These are phyloP conservation scores for Lotus japonicus DNA, from an alignment of 306 rosid species.

Conservation along the genomic window DNA sequence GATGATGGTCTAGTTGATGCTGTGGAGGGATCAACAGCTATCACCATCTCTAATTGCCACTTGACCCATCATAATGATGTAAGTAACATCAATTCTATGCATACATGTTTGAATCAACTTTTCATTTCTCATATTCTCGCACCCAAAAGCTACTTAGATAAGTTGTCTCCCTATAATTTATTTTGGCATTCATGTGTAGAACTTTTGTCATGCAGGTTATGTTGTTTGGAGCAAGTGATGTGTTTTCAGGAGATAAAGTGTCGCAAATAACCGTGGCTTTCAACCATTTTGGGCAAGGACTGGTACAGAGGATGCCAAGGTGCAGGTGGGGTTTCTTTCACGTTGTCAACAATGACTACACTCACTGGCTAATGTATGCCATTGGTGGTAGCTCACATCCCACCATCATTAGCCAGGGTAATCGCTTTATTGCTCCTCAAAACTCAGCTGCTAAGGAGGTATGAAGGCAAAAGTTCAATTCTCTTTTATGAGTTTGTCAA, in stretches of 20 bases:
- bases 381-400: slow-evolving; percentile 52
- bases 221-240: slow-evolving; percentile 45
- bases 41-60: slow-evolving; percentile 53
- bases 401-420: slow-evolving; percentile 57
- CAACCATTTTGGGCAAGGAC: slow-evolving; percentile 51
- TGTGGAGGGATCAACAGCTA: slow-evolving; percentile 35
- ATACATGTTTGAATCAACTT: no score
- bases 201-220: slow-evolving; percentile 33
- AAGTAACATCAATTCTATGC: not conserved
- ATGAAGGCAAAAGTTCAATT: not conserved
- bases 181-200: no score
- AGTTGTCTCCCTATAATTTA: no score
- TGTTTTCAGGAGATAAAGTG: slow-evolving; percentile 15
- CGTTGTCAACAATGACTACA: slow-evolving; percentile 51
- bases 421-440: slow-evolving; percentile 35
- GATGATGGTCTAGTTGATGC: slow-evolving; percentile 45
- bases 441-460: slow-evolving; percentile 35
- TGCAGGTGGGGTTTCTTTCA: slow-evolving; percentile 49
- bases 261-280: slow-evolving; percentile 49
- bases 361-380: slow-evolving; percentile 59
- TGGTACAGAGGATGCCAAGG: slow-evolving; percentile 65
- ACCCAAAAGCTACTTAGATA: no score
- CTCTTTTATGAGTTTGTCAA: not conserved
- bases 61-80: slow-evolving; percentile 45
- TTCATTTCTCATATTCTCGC: no score